phyloP scores from a whole-genome alignment of 441 rosid genomes.

The Bruguiera hainesii region DNA sequence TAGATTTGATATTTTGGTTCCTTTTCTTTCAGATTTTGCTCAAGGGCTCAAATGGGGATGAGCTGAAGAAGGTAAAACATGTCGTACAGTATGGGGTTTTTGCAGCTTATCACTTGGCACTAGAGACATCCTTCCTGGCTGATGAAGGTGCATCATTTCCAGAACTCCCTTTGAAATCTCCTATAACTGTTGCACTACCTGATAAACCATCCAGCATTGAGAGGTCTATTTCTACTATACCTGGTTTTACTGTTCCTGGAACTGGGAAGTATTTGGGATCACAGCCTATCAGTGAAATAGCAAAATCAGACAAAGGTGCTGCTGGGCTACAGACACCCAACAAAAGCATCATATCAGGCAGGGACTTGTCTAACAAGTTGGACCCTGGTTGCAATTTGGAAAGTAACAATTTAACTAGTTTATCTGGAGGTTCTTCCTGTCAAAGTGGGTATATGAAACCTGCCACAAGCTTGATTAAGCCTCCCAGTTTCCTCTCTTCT shows the following conservation, averaged over 20 bases:
- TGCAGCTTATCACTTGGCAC: slow-evolving; percentile 95
- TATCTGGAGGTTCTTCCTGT: slow-evolving; percentile 33
- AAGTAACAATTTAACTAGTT: slow-evolving; percentile 33
- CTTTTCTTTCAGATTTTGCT: slow-evolving; percentile 66
- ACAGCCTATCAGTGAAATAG: slow-evolving; percentile 35
- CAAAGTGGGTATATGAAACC: slow-evolving; percentile 18
- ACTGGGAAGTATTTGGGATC: slow-evolving; percentile 41
- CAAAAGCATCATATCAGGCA: slow-evolving; percentile 32
- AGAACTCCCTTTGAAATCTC: slow-evolving; percentile 72
- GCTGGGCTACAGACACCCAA: slow-evolving; percentile 34
- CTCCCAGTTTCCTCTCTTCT: slow-evolving; percentile 25
- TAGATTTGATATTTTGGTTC: slow-evolving; percentile 17
- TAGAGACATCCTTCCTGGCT: slow-evolving; percentile 93
- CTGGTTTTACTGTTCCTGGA: slow-evolving; percentile 61
- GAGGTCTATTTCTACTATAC: slow-evolving; percentile 78
- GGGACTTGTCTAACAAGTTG: slow-evolving; percentile 30
- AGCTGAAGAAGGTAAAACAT: slow-evolving; percentile 91
- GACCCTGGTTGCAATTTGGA: slow-evolving; percentile 32
- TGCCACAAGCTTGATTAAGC: slow-evolving; percentile 20
- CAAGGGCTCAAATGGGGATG: slow-evolving; percentile 78
- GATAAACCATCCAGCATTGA: slow-evolving; percentile 62
- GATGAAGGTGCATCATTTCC: slow-evolving; percentile 95
- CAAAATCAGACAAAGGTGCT: slow-evolving; percentile 35
- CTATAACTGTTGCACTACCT: slow-evolving; percentile 73
- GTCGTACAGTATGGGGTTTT: slow-evolving; percentile 93